Evolutionary conservation across 1,139 yeast genomes (phyloP).

Genomic region (Taphrina confusa): DNA sequence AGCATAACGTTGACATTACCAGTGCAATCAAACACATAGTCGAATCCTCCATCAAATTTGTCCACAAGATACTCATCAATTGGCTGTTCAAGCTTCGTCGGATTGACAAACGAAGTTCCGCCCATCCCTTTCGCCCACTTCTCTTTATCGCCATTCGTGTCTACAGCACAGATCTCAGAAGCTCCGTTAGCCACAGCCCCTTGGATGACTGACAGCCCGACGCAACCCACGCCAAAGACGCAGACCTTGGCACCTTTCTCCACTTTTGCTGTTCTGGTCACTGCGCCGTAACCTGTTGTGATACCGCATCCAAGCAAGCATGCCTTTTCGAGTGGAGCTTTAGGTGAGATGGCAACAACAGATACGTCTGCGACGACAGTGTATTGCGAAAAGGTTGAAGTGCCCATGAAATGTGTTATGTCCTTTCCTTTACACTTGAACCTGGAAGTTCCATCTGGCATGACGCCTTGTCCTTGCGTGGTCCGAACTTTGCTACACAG

Average conservation of each 20-base stretch:
- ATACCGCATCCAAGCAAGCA: slow-evolving; percentile 97
- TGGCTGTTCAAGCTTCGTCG: slow-evolving; percentile 68
- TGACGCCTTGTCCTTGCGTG: slow-evolving; percentile 85
- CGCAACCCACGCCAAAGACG: slow-evolving; percentile 96
- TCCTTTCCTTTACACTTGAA: slow-evolving; percentile 77
- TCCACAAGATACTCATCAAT: slow-evolving; percentile 84
- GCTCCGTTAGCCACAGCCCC: slow-evolving; percentile 88
- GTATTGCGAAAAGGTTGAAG: slow-evolving; percentile 93
- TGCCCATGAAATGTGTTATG: slow-evolving; percentile 91
- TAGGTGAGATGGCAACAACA: slow-evolving; percentile 85
- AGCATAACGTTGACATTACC: slow-evolving; percentile 96
- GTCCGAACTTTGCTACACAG: slow-evolving; percentile 88
- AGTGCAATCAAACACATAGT: slow-evolving; percentile 94
- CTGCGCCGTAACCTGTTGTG: slow-evolving; percentile 98
- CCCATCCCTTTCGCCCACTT: slow-evolving; percentile 88
- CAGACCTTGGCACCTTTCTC: slow-evolving; percentile 92
- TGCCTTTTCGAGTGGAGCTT: slow-evolving; percentile 81
- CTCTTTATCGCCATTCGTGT: slow-evolving; percentile 78
- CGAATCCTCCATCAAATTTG: slow-evolving; percentile 95
- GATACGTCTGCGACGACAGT: slow-evolving; percentile 97
- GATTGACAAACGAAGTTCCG: slow-evolving; percentile 92
- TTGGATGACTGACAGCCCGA: slow-evolving; percentile 91
- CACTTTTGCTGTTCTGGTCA: slow-evolving; percentile 88
- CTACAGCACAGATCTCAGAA: slow-evolving; percentile 78
- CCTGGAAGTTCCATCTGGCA: slow-evolving; percentile 95